phyloP scores from a whole-genome alignment of 177 flowering plant genomes.

The Vitis hybrid region DNA sequence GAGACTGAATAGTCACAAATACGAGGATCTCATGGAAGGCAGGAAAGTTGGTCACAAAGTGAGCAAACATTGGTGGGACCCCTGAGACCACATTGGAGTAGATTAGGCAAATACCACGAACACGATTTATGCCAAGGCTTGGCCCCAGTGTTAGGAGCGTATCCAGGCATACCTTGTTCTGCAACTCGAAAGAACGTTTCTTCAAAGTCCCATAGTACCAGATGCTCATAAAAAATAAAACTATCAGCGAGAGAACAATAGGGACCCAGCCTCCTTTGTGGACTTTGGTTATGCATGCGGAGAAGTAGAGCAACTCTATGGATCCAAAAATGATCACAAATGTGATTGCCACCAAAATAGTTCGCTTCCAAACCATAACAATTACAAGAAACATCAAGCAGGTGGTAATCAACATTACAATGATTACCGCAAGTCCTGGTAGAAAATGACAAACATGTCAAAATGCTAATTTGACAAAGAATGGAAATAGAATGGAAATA shows the following conservation, averaged over 20 bases:
- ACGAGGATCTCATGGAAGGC: conserved; percentile 45
- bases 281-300: conserved; percentile 39
- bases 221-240: conserved; percentile 30
- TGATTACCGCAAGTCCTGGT: conserved; percentile 49
- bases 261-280: conserved; percentile 53
- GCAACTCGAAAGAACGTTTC: conserved; percentile 32
- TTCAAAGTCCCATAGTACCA: conserved; percentile 49
- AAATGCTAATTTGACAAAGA: background rate
- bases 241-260: conserved; percentile 24
- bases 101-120: conserved; percentile 47
- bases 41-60: conserved; percentile 49
- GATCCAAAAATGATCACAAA: conserved; percentile 43
- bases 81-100: conserved; percentile 40
- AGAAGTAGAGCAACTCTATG: conserved; percentile 41
- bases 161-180: conserved; percentile 41
- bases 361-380: conserved; percentile 37
- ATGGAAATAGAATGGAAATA: background rate
- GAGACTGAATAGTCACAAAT: conserved; percentile 33
- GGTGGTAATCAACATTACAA: conserved; percentile 52
- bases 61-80: conserved; percentile 48
- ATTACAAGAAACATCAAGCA: conserved; percentile 48
- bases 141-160: conserved; percentile 35
- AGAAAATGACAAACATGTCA: background rate
- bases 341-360: conserved; percentile 20
- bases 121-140: conserved; percentile 34